Conservation (phyloP, 2,329 filamentous ascomycete species). For the Verruconis gallopava region DNA sequence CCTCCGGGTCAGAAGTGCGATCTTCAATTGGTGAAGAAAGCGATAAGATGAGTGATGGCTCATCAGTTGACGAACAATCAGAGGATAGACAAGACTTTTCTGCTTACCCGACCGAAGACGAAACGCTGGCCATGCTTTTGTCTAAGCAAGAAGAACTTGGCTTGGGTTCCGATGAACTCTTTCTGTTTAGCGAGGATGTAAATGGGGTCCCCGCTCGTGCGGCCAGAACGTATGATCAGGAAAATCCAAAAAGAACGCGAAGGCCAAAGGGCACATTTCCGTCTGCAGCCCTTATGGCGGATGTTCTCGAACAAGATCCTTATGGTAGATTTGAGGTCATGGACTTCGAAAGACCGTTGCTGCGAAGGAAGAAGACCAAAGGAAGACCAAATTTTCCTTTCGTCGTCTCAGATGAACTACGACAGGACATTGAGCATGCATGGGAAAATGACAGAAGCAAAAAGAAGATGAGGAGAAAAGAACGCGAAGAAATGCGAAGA, state of each 20-base stretch:
- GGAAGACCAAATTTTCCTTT: conserved; percentile 27
- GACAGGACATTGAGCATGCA: conserved; percentile 42
- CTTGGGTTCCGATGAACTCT: conserved; percentile 43
- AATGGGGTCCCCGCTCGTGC: conserved; percentile 17
- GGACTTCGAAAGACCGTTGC: conserved; percentile 62
- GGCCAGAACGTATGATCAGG: conserved; percentile 19
- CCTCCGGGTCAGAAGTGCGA: conserved; percentile 10
- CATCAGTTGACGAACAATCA: conserved; percentile 27
- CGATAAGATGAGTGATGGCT: conserved; percentile 23
- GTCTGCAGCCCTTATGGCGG: conserved; percentile 40
- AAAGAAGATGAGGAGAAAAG: conserved; percentile 57
- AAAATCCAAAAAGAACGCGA: conserved; percentile 12
- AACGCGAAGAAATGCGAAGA: conserved; percentile 55
- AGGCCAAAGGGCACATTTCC: conserved; percentile 8
- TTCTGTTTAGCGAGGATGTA: conserved; percentile 40
- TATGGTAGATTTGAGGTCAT: conserved; percentile 70
- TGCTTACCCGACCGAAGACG: conserved; percentile 39
- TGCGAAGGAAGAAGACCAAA: conserved; percentile 43
- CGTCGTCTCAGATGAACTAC: conserved; percentile 50
- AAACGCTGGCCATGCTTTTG: conserved; percentile 47
- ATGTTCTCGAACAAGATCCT: conserved; percentile 44
- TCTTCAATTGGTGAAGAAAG: too few species aligned
- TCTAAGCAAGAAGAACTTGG: conserved; percentile 52
- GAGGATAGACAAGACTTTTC: conserved; percentile 25
- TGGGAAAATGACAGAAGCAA: conserved; percentile 57